Base-by-base conservation (phyloP, 257 asterid genomes). In the Nicotiana tabacum region DNA sequence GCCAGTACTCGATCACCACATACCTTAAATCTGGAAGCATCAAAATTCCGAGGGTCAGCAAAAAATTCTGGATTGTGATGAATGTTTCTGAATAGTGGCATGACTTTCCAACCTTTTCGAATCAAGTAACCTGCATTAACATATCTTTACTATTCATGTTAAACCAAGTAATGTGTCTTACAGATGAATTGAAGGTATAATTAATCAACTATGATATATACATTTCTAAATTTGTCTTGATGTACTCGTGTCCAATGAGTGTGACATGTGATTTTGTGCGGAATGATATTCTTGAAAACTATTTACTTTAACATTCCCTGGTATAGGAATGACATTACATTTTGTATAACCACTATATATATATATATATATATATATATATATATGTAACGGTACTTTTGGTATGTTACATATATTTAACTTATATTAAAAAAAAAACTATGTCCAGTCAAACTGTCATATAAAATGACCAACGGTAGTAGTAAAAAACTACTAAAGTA, bases 21-120 rank as follows among this genome's bases (percentile, higher is more conserved):
- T 86, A 94, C 98, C 97, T 95, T 90, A 87, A 92, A 94, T 81
- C 98, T 92, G 37, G 83, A 53, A 55, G 99, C 97, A 43, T 92
- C 96, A 85, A 94, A 95, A 30, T 64, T 92, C 82, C 90, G 91
- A 78, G 99, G 98, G 37, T 94, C 90, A 67, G n/a, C 85, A 79
- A 92, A 95, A 90, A 87, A 89, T 78, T 92, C 95, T 27, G 97
- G 95, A 87, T 92, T 94, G 85, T 94, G 97, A 85, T 95, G 99
- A 87, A 95, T 95, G 83, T 92, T 95, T 87, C 98, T 90, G 88
- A 95, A 94, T 58, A 95, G 80, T 9, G 99, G 99, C 97, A 95
- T 91, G 32, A 95, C 98, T 87, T 95, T 95, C 99, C 99, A 95
- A 1, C 99, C 99, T 85, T 94, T 94, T 60, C 98, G 99, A 81